Evolutionary conservation across 345 rosid genomes (phyloP).

Genomic region (Excoecaria agallocha): DNA sequence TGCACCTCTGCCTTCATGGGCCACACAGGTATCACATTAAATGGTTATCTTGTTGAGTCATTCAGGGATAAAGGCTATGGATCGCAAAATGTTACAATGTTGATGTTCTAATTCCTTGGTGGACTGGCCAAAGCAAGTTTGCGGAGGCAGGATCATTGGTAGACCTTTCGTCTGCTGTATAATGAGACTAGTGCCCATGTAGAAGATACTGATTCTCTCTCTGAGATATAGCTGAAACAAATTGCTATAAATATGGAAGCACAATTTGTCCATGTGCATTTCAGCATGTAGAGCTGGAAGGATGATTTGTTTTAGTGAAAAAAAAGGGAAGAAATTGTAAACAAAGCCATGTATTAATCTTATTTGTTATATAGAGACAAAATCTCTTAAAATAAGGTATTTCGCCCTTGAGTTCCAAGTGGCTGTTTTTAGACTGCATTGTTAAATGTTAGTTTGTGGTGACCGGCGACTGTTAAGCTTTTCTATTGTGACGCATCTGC

Average conservation of each 20-base stretch:
- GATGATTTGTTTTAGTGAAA: background rate
- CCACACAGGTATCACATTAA: slow-evolving; percentile 24
- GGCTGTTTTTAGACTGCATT: too few species aligned
- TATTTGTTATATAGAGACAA: too few species aligned
- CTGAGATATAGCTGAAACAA: background rate
- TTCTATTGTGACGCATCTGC: background rate
- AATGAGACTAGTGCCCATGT: background rate
- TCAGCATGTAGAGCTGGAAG: background rate
- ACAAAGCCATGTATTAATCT: too few species aligned
- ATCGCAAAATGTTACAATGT: background rate
- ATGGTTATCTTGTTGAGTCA: background rate
- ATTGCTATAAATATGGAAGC: background rate
- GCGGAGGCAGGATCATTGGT: background rate
- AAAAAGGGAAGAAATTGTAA: too few species aligned
- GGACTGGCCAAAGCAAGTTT: background rate
- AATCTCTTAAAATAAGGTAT: too few species aligned
- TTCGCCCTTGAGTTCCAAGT: too few species aligned
- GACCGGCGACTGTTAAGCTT: too few species aligned
- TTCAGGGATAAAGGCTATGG: slow-evolving; percentile 1
- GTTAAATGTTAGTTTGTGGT: too few species aligned
- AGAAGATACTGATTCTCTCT: slow-evolving; percentile 1
- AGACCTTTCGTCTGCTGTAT: background rate
- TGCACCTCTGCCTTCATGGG: slow-evolving; percentile 80
- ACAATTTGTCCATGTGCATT: background rate
- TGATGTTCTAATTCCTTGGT: background rate